Base-by-base conservation (phyloP, 257 asterid genomes). In the Dorcoceras hygrometricum region DNA sequence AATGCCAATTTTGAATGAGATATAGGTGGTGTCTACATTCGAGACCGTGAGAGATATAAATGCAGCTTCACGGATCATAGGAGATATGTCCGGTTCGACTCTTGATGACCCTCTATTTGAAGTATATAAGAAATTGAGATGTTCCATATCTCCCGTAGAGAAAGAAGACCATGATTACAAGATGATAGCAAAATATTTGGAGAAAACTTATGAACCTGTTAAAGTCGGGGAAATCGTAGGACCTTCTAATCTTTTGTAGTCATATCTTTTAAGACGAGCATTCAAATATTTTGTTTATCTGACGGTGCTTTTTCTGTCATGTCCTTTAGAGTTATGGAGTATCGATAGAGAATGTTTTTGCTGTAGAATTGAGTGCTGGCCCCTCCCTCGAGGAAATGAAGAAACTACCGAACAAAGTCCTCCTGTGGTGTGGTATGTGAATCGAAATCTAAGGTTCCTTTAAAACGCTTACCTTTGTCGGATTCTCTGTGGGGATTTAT, bases 371-470 rank as follows among this genome's bases (percentile, higher is more conserved):
- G 36, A 86, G 94, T 57, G 94, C 97, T 46, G 75, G 94, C 26
- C 96, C 97, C 20, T 90, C 97, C 1, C 73, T 67, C 8, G 86
- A 87, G 0, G 91, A 90, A 53, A 80, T 94, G 23, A 85, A 81
- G 76, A 81, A 75, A 67, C 78, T 79, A 32, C 95, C 95, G 0
- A 87, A 94, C 80, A 88, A 94, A 75, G 77, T 79, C 67, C 81
- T 94, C 20, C 74, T 94, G 2, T 94, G 97, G 97, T 90, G 99
- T 84, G 97, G 99, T 94, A 57, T 18, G 95, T n/a, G n/a, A 57
- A 24, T 14, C 8, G 0, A 5, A 12, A 68, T 20, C 9, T n/a
- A n/a, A n/a, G n/a, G n/a, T n/a, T n/a, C n/a, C n/a, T n/a, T n/a
- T n/a, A n/a, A n/a, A n/a, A n/a, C n/a, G n/a, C n/a, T n/a, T n/a